Conservation (phyloP, 1,284 basidiomycete species). For the Cutaneotrichosporon mucoides region DNA sequence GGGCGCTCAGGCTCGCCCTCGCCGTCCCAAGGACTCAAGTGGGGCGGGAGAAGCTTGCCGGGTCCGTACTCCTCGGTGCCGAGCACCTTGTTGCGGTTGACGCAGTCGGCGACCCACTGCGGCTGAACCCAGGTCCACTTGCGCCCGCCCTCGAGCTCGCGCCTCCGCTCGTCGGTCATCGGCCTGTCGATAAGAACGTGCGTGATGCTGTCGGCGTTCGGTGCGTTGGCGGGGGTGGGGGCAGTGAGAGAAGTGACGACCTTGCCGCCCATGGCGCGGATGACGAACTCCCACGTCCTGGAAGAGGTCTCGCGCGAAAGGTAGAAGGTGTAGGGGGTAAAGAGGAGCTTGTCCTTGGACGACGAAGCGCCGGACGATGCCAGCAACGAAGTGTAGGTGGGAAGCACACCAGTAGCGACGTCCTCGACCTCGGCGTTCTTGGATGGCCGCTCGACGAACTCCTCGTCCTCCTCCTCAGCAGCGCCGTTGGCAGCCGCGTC, state of each 20-base stretch:
- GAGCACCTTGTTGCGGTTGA: constrained; percentile 80
- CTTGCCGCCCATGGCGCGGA: constrained; percentile 84
- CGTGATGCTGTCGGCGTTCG: constrained; percentile 73
- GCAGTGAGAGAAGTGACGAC: constrained; percentile 79
- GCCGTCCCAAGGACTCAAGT: constrained; percentile 89
- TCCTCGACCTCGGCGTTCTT: constrained; percentile 54
- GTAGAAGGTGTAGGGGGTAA: constrained; percentile 87
- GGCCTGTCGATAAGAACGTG: constrained; percentile 96
- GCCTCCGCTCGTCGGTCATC: constrained; percentile 53
- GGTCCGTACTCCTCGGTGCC: constrained; percentile 82
- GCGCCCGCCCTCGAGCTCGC: constrained; percentile 61
- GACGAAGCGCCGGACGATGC: constrained; percentile 47
- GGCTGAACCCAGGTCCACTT: constrained; percentile 90
- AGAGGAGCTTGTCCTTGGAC: constrained; percentile 60
- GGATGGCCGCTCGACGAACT: constrained; percentile 56
- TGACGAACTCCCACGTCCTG: constrained; percentile 89
- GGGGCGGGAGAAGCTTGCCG: constrained; percentile 84
- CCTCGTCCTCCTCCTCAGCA: constrained; percentile 33
- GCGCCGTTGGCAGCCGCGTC: constrained; percentile 39
- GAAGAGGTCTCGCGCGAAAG: constrained; percentile 91
- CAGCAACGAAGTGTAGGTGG: constrained; percentile 70
- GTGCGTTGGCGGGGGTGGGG: constrained; percentile 51
- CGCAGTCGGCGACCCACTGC: constrained; percentile 96
- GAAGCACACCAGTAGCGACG: constrained; percentile 57
- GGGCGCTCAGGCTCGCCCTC: constrained; percentile 60